These are phyloP conservation scores for Solanum tarijense DNA, from an alignment of 257 asterid genomes.

Conservation along the genomic window DNA sequence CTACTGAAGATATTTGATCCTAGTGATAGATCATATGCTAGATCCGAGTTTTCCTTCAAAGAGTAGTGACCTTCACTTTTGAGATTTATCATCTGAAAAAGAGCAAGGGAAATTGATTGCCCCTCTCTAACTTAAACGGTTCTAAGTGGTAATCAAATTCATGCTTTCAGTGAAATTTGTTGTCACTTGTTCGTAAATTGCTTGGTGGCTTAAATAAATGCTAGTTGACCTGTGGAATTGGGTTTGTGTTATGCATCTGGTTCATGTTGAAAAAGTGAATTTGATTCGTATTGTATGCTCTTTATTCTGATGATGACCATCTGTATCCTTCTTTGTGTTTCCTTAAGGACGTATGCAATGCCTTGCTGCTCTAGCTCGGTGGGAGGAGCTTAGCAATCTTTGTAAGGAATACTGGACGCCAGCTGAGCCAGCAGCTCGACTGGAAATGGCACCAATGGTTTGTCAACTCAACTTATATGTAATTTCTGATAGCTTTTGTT, in stretches of 20 bases:
- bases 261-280: background rate
- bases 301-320: background rate
- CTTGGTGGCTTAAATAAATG: background rate
- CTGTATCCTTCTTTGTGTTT: slow-evolving; percentile 1
- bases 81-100: background rate
- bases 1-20: background rate
- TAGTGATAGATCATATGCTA: background rate
- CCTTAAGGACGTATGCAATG: slow-evolving; percentile 83
- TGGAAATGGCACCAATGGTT: slow-evolving; percentile 99
- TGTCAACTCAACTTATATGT: slow-evolving; percentile 2
- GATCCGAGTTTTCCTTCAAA: background rate
- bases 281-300: background rate
- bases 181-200: background rate
- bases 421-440: slow-evolving; percentile 92
- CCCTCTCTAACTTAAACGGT: background rate
- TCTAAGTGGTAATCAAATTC: background rate
- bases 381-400: slow-evolving; percentile 96
- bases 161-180: background rate
- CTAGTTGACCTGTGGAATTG: background rate
- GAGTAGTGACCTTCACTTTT: background rate
- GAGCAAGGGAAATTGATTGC: background rate
- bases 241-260: background rate
- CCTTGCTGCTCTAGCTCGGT: slow-evolving; percentile 96
- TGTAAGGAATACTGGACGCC: slow-evolving; percentile 97
- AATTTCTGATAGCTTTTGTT: background rate